Evolutionary conservation across 805 yeast genomes (phyloP), one percentile per base, ranked within the genome.

Genomic region (Starmerella sp.): DNA sequence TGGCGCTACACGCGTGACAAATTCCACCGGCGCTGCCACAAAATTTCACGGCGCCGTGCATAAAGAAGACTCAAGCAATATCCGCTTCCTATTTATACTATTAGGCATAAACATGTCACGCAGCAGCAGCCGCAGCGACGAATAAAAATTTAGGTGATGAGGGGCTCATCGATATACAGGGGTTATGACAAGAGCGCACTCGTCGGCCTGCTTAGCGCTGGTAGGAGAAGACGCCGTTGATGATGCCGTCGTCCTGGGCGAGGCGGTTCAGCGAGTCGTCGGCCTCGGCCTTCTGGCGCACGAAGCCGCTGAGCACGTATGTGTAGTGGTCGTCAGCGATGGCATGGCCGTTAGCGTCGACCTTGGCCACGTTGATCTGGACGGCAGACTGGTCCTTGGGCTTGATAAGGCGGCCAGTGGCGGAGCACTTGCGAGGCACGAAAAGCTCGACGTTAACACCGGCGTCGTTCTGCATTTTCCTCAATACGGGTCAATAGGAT

Each of bases 391-490:
- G 98, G 80, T 93, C 98, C 83, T 93, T 90, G 73, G 98, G 90
- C 83, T 88, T 89, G 84, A 93, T 90, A 81, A 93, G 89, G 83
- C 97, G 89, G 96, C 89, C 90, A 79, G 98, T 89, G 74, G 98
- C 98, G 79, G 98, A 93, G 84, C 98, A 93, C 83, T 93, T 93
- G 85, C 98, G 88, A 82, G 98, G 98, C 78, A 91, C 95, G 95
- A 93, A 93, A 79, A 93, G 89, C 84, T 93, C 98, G 78, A 93
- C 97, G 97, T 87, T 59, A 72, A 89, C 95, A 78, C 98, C 97
- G 82, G 87, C 89, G 77, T 93, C 97, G 98, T 93, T 91, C 85
- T 91, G 97, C 98, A 91, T 91, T 73, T 88, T 58, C 37, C 56
- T 17, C 45, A 35, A 15, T 43, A 32, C 31, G 49, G 38, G 34